A percentile compares a stretch with the other conserved stretches of the same genome.
Evolutionary conservation across 805 yeast genomes (phyloP).

Genomic region (Wickerhamiella musiphila): DNA sequence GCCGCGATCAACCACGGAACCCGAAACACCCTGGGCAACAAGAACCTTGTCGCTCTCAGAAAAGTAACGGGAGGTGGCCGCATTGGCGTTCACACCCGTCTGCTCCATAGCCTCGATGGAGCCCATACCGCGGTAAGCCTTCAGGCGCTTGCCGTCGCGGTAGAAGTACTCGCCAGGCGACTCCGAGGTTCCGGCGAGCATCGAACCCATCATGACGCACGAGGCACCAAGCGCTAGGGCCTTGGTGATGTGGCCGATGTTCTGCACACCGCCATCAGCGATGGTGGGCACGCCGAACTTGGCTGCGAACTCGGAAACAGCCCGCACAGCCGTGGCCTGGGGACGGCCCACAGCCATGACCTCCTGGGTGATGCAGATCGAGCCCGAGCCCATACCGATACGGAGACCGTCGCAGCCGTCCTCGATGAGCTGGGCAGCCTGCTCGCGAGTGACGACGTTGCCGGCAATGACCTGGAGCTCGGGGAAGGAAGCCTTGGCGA

Average conservation of each 20-base stretch:
- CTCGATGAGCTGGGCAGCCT: constrained; percentile 84
- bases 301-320: constrained; percentile 84
- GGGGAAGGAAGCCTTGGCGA: constrained; percentile 70
- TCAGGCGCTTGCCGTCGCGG: constrained; percentile 95
- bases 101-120: constrained; percentile 96
- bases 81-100: constrained; percentile 77
- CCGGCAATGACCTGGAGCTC: constrained; percentile 86
- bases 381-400: constrained; percentile 99
- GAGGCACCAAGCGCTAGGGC: constrained; percentile 96
- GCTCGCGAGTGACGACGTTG: constrained; percentile 97
- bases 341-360: constrained; percentile 99
- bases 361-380: constrained; percentile 98
- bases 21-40: constrained; percentile 98
- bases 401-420: constrained; percentile 98
- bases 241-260: constrained; percentile 95
- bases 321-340: constrained; percentile 96
- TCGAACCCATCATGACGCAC: constrained; percentile 98
- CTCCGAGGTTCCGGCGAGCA: constrained; percentile 96
- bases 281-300: constrained; percentile 96
- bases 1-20: constrained; percentile 93
- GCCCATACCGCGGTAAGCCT: constrained; percentile 98
- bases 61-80: constrained; percentile 95
- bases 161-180: constrained; percentile 97
- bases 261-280: constrained; percentile 98
- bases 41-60: constrained; percentile 89